Evolutionary conservation across 108 stramenopile genomes (phyloP).

Genomic region (Parmales sp.): DNA sequence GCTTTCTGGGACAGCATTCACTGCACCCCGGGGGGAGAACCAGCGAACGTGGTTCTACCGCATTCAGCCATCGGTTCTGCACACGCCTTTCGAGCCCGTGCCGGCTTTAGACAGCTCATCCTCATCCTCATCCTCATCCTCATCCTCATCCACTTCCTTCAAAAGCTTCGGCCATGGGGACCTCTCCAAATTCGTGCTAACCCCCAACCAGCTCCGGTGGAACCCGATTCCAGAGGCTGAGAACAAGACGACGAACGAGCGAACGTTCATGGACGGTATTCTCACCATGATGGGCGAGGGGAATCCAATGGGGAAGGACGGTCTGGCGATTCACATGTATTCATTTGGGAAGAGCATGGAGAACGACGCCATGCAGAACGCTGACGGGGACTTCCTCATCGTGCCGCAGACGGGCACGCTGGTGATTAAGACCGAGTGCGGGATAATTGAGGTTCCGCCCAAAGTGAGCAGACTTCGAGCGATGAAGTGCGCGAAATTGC

Average conservation of each 20-base stretch:
- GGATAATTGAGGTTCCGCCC: constrained; percentile 51
- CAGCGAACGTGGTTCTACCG: constrained; percentile 67
- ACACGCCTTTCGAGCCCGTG: constrained; percentile 5
- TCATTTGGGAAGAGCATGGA: constrained; percentile 54
- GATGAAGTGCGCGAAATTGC: too few species aligned
- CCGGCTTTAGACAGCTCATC: too few species aligned
- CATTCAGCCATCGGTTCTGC: constrained; percentile 52
- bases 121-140: too few species aligned
- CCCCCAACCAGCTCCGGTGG: constrained; percentile 79
- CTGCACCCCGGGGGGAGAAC: constrained; percentile 65
- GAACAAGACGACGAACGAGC: constrained; percentile 8
- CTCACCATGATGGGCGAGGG: constrained; percentile 48
- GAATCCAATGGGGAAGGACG: constrained; percentile 50
- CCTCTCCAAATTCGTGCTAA: constrained; percentile 22
- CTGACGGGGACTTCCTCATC: constrained; percentile 85
- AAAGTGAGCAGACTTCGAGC: too few species aligned
- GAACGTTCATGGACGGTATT: constrained; percentile 57
- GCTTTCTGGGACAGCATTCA: constrained; percentile 84
- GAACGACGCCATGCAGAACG: constrained; percentile 52
- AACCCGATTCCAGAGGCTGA: constrained; percentile 39
- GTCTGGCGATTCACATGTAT: constrained; percentile 71
- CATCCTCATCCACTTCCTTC: too few species aligned
- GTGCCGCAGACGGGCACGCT: constrained; percentile 69
- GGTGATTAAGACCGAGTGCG: constrained; percentile 67
- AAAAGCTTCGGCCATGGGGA: not conserved